Percentiles rank a stretch among this genome's conserved stretches.
Evolutionary conservation across 1,284 basidiomycete genomes (phyloP).

Genomic region (Tilletia setariae): DNA sequence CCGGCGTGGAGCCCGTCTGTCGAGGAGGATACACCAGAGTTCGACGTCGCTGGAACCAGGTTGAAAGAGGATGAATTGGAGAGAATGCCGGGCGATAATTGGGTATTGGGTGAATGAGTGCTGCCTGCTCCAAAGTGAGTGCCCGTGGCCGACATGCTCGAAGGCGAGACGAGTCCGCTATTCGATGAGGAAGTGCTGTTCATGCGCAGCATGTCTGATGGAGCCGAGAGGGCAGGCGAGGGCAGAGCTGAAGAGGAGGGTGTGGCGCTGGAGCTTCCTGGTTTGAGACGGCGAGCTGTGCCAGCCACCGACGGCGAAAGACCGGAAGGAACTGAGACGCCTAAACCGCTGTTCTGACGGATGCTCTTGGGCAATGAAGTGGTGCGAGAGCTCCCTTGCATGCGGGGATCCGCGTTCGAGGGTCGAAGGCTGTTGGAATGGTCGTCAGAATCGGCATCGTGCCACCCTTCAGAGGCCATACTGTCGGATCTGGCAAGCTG

Average conservation of each 20-base stretch:
- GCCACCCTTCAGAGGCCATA: background rate
- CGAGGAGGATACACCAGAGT: too few relatives aligned
- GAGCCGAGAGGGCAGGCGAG: background rate
- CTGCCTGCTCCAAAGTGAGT: background rate
- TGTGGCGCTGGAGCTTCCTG: background rate
- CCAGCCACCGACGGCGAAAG: too few relatives aligned
- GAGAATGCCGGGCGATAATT: slow-evolving; percentile 1
- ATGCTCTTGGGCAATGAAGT: too few relatives aligned
- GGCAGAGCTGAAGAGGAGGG: background rate
- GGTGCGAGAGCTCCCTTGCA: background rate
- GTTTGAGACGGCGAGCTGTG: too few relatives aligned
- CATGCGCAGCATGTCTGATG: background rate
- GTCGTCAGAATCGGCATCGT: background rate
- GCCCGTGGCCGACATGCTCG: background rate
- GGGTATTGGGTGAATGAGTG: background rate
- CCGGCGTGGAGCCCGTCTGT: too few relatives aligned
- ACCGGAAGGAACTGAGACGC: too few relatives aligned
- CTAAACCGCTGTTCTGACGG: too few relatives aligned
- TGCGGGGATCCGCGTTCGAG: background rate
- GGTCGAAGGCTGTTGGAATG: background rate
- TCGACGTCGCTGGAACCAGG: background rate
- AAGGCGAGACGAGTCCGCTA: background rate
- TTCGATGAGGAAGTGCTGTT: background rate
- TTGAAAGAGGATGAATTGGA: background rate
- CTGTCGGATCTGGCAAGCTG: background rate